Conservation (phyloP, 352 stramenopile genomes). For the Globisporangium nodosum region DNA sequence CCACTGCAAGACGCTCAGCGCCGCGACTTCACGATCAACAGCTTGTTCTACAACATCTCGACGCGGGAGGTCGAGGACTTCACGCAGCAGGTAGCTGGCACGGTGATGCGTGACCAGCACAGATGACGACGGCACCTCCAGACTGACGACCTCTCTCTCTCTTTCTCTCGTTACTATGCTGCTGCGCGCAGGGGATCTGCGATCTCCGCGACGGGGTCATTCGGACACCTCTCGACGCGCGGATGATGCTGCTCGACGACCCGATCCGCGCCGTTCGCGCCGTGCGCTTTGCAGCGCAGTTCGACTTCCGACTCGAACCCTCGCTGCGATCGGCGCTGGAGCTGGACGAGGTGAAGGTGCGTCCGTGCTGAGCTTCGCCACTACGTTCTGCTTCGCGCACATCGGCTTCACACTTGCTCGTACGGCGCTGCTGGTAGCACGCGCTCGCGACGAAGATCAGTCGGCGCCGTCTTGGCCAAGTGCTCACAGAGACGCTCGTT, state of each 20-base stretch:
- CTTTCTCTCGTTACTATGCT: not conserved
- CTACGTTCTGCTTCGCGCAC: no score
- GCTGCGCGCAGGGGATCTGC: constrained; percentile 60
- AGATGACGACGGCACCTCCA: no score
- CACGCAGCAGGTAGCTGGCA: constrained; percentile 37
- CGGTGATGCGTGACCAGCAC: no score
- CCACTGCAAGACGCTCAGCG: constrained; percentile 84
- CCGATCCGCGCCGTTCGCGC: constrained; percentile 93
- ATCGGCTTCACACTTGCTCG: no score
- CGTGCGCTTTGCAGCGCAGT: constrained; percentile 95
- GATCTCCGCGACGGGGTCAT: constrained; percentile 91
- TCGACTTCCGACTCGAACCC: constrained; percentile 89
- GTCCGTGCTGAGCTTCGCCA: no score
- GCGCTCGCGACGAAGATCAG: constrained; percentile 39
- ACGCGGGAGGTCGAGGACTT: constrained; percentile 95
- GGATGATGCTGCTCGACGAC: constrained; percentile 96
- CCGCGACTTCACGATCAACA: constrained; percentile 98
- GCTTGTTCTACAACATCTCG: constrained; percentile 85
- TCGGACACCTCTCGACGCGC: constrained; percentile 91
- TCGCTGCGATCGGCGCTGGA: constrained; percentile 70
- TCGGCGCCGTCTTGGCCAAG: constrained; percentile 66
- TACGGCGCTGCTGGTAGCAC: not conserved
- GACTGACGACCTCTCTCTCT: no score
- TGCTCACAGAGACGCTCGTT: constrained; percentile 53
- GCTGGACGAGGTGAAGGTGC: constrained; percentile 39